Evolutionary conservation across 768 basidiomycete genomes (phyloP).

Genomic region (Russula sp.): DNA sequence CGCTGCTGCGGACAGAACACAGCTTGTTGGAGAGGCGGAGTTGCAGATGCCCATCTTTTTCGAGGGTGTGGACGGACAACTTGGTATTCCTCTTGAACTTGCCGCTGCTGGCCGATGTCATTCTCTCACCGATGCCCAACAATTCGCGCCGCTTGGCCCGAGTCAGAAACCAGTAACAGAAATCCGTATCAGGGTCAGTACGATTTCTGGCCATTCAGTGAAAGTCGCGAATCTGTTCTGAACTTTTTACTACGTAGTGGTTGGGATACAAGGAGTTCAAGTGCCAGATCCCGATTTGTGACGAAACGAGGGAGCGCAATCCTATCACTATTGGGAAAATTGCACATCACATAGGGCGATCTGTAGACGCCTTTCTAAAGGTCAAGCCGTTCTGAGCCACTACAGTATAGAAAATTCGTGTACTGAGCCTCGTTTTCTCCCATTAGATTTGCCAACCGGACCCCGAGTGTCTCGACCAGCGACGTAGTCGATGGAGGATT

Average conservation of each 20-base stretch:
- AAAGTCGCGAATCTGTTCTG: background rate
- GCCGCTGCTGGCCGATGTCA: conserved; percentile 7
- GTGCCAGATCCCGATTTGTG: conserved; percentile 9
- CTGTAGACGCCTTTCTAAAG: conserved; percentile 17
- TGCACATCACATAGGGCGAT: conserved; percentile 13
- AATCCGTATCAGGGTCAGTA: conserved; percentile 17
- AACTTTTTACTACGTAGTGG: conserved; percentile 7
- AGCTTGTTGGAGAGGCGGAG: conserved; percentile 6
- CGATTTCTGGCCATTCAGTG: background rate
- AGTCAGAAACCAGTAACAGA: background rate
- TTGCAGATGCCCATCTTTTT: conserved; percentile 26
- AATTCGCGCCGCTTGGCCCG: conserved; percentile 1
- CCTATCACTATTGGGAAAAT: conserved; percentile 13
- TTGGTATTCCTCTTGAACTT: conserved; percentile 14
- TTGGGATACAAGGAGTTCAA: conserved; percentile 20
- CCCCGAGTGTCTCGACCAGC: background rate
- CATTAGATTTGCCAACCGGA: background rate
- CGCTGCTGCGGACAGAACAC: background rate
- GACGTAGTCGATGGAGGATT: conserved; percentile 7
- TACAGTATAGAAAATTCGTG: too few relatives aligned
- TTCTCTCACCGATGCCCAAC: conserved; percentile 6
- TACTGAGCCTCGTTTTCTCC: conserved; percentile 5
- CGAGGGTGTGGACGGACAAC: conserved; percentile 7
- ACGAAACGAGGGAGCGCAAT: conserved; percentile 10
- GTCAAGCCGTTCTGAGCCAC: background rate